phyloP scores from a whole-genome alignment of 1,139 yeast species.

The Hanseniaspora uvarum region DNA sequence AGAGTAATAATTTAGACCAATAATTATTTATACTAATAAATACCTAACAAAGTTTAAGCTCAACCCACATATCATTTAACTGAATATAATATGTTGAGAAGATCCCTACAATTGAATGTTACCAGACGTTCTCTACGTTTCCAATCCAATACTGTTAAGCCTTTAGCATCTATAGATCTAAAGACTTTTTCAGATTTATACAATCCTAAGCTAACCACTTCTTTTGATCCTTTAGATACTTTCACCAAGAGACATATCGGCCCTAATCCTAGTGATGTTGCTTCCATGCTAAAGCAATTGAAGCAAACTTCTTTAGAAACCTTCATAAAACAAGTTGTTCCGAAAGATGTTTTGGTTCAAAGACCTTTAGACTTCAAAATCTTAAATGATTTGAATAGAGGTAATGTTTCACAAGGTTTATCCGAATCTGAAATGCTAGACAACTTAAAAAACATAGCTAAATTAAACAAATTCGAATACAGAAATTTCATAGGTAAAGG shows the following conservation, averaged over 20 bases:
- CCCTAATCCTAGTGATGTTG: slow-evolving; percentile 55
- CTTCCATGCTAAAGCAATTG: slow-evolving; percentile 52
- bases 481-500: slow-evolving; percentile 87
- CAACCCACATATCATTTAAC: neutral
- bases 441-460: slow-evolving; percentile 58
- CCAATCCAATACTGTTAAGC: slow-evolving; percentile 11
- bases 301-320: slow-evolving; percentile 60
- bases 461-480: slow-evolving; percentile 55
- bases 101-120: slow-evolving; percentile 1
- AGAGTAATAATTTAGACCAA: no score
- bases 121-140: slow-evolving; percentile 9
- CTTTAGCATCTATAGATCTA: slow-evolving; percentile 15
- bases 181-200: slow-evolving; percentile 13
- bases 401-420: slow-evolving; percentile 56
- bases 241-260: slow-evolving; percentile 89
- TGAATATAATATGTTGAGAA: slow-evolving; percentile 11
- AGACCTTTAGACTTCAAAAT: slow-evolving; percentile 46
- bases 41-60: no score
- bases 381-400: slow-evolving; percentile 23
- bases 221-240: slow-evolving; percentile 50
- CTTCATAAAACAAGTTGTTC: slow-evolving; percentile 66
- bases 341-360: slow-evolving; percentile 59
- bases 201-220: slow-evolving; percentile 13
- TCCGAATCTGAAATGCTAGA: slow-evolving; percentile 72
- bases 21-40: no score